A percentile compares a stretch with the other conserved stretches of the same genome.
Evolutionary conservation across 1,284 basidiomycete species (phyloP).

Genomic region (Malassezia equina): DNA sequence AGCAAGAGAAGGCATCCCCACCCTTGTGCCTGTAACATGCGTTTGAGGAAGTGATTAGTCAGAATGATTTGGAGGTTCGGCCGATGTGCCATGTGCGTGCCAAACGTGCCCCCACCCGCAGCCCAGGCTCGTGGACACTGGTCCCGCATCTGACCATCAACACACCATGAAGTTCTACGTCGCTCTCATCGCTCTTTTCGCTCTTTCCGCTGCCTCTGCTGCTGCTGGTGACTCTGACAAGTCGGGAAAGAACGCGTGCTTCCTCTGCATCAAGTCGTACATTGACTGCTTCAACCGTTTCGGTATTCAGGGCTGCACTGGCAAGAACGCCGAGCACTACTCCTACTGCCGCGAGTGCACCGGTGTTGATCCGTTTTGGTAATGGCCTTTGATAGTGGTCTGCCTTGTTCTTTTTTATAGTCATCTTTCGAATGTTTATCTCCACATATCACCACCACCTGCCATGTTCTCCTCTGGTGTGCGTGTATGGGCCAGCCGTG

Average conservation of each 20-base stretch:
- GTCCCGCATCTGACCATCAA: not conserved
- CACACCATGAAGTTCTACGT: conserved; percentile 1
- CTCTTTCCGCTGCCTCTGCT: not conserved
- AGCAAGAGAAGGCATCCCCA: not conserved
- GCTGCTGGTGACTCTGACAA: not conserved
- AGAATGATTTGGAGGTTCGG: not conserved
- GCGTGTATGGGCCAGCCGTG: not conserved
- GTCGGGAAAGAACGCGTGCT: not conserved
- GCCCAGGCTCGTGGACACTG: not conserved
- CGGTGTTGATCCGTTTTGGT: conserved; percentile 10
- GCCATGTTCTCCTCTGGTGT: not conserved
- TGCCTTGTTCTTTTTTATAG: not conserved
- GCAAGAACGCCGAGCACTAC: conserved; percentile 14
- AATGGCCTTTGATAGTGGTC: not conserved
- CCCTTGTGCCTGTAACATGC: no score
- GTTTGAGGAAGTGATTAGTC: no score
- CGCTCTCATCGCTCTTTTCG: not conserved
- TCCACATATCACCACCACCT: not conserved
- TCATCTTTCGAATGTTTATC: not conserved
- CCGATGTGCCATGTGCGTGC: not conserved
- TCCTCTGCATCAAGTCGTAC: conserved; percentile 14
- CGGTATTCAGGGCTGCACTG: conserved; percentile 11
- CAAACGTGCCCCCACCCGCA: not conserved
- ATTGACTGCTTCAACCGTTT: conserved; percentile 15
- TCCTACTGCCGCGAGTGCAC: conserved; percentile 16